Base-by-base conservation (phyloP, 176 grass and related monocot genomes). In the Eragrostis curvula region DNA sequence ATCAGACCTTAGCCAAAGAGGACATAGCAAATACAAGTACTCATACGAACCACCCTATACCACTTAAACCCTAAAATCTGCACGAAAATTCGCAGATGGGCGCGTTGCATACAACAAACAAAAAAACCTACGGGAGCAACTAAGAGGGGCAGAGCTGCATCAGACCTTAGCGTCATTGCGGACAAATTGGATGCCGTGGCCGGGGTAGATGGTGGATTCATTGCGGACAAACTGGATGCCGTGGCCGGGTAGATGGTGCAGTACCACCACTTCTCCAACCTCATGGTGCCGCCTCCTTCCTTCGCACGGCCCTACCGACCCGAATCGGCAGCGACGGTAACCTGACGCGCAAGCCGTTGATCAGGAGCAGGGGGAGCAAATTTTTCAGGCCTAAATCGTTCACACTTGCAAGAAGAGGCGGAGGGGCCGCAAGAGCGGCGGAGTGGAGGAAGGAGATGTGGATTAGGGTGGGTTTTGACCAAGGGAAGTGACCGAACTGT, bases 261-360 rank as follows among this genome's bases (percentile, higher is more conserved):
- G 89, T 95, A 98, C 96, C 96, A 93, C 75, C 96, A 98, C 90
- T 95, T 98, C 90, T 98, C 90, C 88, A 98, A 88, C 84, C 92
- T 96, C 96, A 99, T 99, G 39, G 67, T 51, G 87, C 73, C 58
- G 72, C 53, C 73, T 74, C 77, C 76, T 71, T 77, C 50, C 8
- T 85, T 48, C 64, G 27, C 43, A 1, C 40, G 8, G 64, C 42
- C 21, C 29, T 61, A 14, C n/a, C n/a, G n/a, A n/a, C n/a, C n/a
- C n/a, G n/a, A n/a, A n/a, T n/a, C n/a, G n/a, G n/a, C n/a, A n/a
- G 73, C 0, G 9, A 18, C 43, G 24, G 46, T 21, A 13, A 24
- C 16, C 64, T 25, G 18, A 14, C 20, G 73, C 58, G 3, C 53
- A 74, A 64, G 9, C 9, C 44, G 2, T 17, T 30, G 44, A 51